Percentiles rank a stretch among this genome's conserved stretches.
These are phyloP conservation scores for Phytophthora pinifolia DNA, from an alignment of 352 stramenopile species.

Conservation along the genomic window DNA sequence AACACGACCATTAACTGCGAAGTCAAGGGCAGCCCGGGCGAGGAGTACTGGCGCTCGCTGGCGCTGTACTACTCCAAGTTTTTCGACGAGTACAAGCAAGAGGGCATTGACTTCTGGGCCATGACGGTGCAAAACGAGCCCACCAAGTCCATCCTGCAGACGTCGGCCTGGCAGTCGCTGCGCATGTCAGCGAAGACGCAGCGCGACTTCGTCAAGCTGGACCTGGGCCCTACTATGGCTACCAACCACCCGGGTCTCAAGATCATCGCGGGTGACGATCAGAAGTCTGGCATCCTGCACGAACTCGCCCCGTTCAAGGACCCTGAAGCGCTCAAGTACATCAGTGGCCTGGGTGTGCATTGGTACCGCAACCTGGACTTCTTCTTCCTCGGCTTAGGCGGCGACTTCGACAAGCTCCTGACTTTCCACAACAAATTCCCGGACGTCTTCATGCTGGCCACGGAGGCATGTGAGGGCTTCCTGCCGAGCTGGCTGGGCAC, in stretches of 20 bases:
- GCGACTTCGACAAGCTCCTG: conserved; percentile 51
- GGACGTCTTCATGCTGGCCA: conserved; percentile 78
- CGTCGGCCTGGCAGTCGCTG: conserved; percentile 63
- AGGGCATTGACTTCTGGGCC: conserved; percentile 78
- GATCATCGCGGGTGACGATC: conserved; percentile 85
- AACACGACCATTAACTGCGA: conserved; percentile 58
- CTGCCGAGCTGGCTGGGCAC: conserved; percentile 49
- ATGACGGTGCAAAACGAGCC: conserved; percentile 90
- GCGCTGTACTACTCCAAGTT: conserved; percentile 90
- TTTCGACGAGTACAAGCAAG: conserved; percentile 76
- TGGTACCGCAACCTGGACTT: conserved; percentile 83
- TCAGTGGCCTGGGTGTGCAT: conserved; percentile 86
- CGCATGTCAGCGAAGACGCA: conserved; percentile 48
- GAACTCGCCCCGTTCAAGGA: conserved; percentile 46
- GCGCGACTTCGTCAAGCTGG: conserved; percentile 76
- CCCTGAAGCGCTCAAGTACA: conserved; percentile 57
- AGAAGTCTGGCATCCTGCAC: conserved; percentile 62
- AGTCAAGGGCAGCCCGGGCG: conserved; percentile 56
- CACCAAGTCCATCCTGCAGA: conserved; percentile 43
- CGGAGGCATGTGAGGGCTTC: conserved; percentile 76
- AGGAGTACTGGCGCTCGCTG: conserved; percentile 70
- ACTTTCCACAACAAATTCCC: conserved; percentile 60
- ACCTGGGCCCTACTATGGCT: conserved; percentile 71
- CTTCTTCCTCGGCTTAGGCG: conserved; percentile 40
- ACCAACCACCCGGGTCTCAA: conserved; percentile 74